Evolutionary conservation across 2,329 filamentous ascomycete species (phyloP).

Genomic region (Acrocalymma vagum): DNA sequence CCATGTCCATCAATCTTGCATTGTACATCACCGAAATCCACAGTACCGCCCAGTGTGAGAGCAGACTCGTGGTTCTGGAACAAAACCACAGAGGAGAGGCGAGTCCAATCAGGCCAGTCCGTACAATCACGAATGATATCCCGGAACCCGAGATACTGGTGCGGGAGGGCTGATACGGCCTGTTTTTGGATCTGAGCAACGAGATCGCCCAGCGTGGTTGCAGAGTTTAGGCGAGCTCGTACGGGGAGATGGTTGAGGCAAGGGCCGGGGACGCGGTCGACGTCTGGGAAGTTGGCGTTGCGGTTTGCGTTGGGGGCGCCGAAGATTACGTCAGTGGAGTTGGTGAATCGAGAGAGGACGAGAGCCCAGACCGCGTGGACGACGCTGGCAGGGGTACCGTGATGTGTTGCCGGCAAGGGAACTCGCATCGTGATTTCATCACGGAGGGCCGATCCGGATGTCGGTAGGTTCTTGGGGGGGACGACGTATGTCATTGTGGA

Average conservation of each 20-base stretch:
- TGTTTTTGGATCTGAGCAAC: constrained; percentile 39
- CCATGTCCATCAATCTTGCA: too few species aligned
- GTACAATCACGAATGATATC: constrained; percentile 10
- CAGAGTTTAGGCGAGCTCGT: constrained; percentile 19
- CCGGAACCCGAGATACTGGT: constrained; percentile 10
- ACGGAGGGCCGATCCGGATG: too few species aligned
- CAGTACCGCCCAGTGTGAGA: constrained; percentile 3
- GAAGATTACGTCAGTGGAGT: constrained; percentile 43
- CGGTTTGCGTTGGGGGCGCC: constrained; percentile 44
- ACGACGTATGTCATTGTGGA: too few species aligned
- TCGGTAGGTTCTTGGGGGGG: too few species aligned
- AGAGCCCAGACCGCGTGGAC: constrained; percentile 50
- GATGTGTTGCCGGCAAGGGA: too few species aligned
- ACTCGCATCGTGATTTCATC: too few species aligned
- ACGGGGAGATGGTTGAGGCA: constrained; percentile 89
- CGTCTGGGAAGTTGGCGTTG: constrained; percentile 24
- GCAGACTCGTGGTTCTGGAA: constrained; percentile 5
- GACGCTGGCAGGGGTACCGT: too few species aligned
- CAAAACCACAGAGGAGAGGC: constrained; percentile 1
- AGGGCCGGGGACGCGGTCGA: constrained; percentile 94
- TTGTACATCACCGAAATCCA: not conserved
- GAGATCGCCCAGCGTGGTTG: constrained; percentile 5
- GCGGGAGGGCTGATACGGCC: constrained; percentile 35
- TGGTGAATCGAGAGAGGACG: constrained; percentile 38
- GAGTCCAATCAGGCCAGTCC: constrained; percentile 4